Percentiles rank a stretch among this genome's conserved stretches.
phyloP scores from a whole-genome alignment of 192 early-diverging fungal genomes.

The Backusella australiensis region DNA sequence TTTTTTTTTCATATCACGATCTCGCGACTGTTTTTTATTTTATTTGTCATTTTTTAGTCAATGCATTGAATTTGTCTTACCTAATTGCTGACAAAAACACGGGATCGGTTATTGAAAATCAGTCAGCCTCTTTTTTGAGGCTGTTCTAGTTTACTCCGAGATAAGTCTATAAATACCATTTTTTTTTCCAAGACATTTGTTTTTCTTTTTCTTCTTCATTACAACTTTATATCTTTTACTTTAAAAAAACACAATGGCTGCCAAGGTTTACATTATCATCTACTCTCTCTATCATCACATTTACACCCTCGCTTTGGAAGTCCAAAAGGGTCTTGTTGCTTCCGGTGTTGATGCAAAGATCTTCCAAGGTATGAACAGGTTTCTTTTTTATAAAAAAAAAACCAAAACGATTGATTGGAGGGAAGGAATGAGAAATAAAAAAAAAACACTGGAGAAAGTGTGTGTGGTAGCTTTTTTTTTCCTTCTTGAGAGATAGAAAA shows the following conservation, averaged over 20 bases:
- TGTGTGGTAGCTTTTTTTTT: too few relatives aligned
- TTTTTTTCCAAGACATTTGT: neutral
- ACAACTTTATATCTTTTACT: neutral
- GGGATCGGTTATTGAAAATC: neutral
- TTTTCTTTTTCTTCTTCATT: constrained; percentile 4
- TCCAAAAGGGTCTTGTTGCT: constrained; percentile 64
- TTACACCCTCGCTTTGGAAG: constrained; percentile 59
- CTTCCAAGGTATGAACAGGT: constrained; percentile 30
- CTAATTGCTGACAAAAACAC: neutral
- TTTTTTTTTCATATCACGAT: neutral
- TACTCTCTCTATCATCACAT: constrained; percentile 62
- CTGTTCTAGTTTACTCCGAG: neutral
- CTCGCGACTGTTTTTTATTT: neutral
- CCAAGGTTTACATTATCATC: constrained; percentile 32
- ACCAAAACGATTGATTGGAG: neutral
- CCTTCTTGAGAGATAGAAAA: neutral
- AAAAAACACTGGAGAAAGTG: too few relatives aligned
- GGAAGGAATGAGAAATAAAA: too few relatives aligned
- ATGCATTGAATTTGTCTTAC: neutral
- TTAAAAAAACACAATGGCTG: constrained; percentile 9
- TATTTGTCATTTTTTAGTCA: neutral
- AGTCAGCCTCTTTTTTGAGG: neutral
- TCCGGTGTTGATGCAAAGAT: constrained; percentile 32
- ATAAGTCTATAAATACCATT: neutral
- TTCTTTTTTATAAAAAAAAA: neutral